These are phyloP conservation scores for Castanea mollissima DNA, from an alignment of 306 rosid genomes.

Conservation along the genomic window DNA sequence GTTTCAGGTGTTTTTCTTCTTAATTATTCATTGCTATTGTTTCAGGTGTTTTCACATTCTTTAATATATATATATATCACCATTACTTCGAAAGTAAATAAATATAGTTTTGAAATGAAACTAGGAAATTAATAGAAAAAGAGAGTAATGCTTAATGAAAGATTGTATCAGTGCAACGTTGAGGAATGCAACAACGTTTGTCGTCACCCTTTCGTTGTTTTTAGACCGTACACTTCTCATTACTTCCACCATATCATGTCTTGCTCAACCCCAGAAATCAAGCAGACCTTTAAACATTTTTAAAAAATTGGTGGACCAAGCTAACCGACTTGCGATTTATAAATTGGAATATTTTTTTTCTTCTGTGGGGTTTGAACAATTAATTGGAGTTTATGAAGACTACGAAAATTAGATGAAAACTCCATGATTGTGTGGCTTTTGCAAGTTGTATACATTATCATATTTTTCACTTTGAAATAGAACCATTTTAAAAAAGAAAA, in stretches of 20 bases:
- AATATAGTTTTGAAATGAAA: constrained; percentile 2
- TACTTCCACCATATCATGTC: neutral
- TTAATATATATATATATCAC: neutral
- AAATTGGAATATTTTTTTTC: neutral
- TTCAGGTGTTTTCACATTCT: no score
- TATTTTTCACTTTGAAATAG: neutral
- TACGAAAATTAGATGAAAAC: neutral
- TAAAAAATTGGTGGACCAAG: constrained; percentile 24
- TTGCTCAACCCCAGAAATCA: constrained; percentile 25
- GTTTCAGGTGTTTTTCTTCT: no score
- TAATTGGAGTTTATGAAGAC: neutral
- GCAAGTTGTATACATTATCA: neutral
- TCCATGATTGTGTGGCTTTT: neutral
- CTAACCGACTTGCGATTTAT: neutral
- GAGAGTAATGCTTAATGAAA: neutral
- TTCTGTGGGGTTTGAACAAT: neutral
- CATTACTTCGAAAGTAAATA: neutral
- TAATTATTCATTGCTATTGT: no score
- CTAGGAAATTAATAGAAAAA: neutral
- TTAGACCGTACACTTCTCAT: neutral
- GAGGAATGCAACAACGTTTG: neutral
- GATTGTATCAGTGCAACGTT: neutral
- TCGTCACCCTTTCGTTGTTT: neutral
- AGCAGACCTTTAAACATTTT: constrained; percentile 21
- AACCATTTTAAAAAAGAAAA: neutral